Evolutionary conservation across 2,329 filamentous ascomycete genomes (phyloP), one percentile per base, ranked within the genome.

Genomic region (Sporothrix curviconia): DNA sequence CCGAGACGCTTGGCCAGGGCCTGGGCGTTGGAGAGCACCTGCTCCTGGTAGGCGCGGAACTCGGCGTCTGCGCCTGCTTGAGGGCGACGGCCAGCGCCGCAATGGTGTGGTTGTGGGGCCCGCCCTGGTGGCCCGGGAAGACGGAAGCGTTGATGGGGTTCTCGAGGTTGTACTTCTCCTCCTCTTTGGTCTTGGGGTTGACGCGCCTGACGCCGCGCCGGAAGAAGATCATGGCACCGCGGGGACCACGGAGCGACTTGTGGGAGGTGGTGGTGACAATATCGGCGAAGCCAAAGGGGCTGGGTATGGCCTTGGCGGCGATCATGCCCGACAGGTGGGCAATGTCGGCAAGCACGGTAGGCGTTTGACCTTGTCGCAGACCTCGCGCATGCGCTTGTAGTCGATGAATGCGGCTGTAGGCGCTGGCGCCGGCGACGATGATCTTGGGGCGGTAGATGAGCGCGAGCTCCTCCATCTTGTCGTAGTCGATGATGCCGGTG

Each of bases 51-150:
- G 56, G 88, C 81, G 71, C 87, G 89, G 80, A 99, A 99, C 69
- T 96, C 92, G 50, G 83, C 6, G 85, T 85, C 70, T 92, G 90
- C 3, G 90, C 90, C 75, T 99, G 94, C 77, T 96, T 95, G 59
- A 99, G 81, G 12, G 94, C 94, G 50, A 99, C 94, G 19, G 94
- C 85, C 28, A 99, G 80, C 44, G 94, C 94, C 36, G 94, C 95
- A 72, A 99, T 99, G 66, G 94, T 99, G 79, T 99, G 94, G 78
- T 99, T 99, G 77, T 99, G 94, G 55, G 94, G 94, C 24, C 94
- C 94, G 70, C 94, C 94, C 73, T 99, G 94, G 75, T 99, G 94
- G 57, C 94, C 94, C 15, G 94, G 94, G 80, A 99, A 99, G 61
- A 99, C 94, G 57, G 92, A 96, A 66, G 85, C 83, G 76, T 99